These are phyloP conservation scores for Tricholoma bakamatsutake DNA, from an alignment of 768 basidiomycete genomes.

Conservation along the genomic window DNA sequence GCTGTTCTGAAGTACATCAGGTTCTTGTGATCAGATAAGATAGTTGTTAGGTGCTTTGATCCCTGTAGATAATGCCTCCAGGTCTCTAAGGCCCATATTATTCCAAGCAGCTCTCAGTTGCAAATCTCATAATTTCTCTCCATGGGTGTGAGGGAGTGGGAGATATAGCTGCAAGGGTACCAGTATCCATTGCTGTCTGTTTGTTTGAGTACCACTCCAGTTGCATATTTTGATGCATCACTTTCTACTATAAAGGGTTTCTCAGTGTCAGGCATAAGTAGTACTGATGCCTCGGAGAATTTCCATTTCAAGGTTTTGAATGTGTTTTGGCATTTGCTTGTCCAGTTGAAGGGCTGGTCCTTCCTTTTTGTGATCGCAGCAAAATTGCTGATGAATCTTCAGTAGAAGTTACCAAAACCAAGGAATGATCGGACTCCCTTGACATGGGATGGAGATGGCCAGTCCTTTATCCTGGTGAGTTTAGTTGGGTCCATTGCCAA, in stretches of 20 bases:
- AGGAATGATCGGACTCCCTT: too few relatives aligned
- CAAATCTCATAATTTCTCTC: too few relatives aligned
- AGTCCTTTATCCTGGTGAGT: too few relatives aligned
- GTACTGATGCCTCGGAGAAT: conserved; percentile 21
- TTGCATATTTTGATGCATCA: conserved; percentile 26
- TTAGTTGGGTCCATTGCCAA: too few relatives aligned
- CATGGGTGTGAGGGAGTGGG: conserved; percentile 9
- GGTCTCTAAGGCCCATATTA: too few relatives aligned
- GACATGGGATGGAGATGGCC: too few relatives aligned
- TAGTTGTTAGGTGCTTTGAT: conserved; percentile 7
- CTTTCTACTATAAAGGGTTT: conserved; percentile 22
- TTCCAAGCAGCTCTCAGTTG: too few relatives aligned
- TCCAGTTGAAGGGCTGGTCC: conserved; percentile 18
- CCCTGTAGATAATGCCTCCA: too few relatives aligned
- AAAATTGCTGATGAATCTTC: too few relatives aligned
- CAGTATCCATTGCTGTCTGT: conserved; percentile 16
- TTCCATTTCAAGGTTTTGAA: conserved; percentile 19
- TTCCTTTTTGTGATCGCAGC: background rate
- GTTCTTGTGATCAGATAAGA: conserved; percentile 21
- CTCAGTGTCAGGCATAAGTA: conserved; percentile 9
- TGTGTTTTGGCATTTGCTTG: background rate
- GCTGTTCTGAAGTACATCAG: conserved; percentile 16
- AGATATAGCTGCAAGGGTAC: conserved; percentile 30
- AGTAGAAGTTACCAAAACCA: too few relatives aligned
- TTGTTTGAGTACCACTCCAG: conserved; percentile 29